A percentile compares a stretch with the other conserved stretches of the same genome.
These are phyloP conservation scores for Calonectria ilicicola DNA, from an alignment of 2,329 filamentous ascomycete genomes.

Conservation along the genomic window DNA sequence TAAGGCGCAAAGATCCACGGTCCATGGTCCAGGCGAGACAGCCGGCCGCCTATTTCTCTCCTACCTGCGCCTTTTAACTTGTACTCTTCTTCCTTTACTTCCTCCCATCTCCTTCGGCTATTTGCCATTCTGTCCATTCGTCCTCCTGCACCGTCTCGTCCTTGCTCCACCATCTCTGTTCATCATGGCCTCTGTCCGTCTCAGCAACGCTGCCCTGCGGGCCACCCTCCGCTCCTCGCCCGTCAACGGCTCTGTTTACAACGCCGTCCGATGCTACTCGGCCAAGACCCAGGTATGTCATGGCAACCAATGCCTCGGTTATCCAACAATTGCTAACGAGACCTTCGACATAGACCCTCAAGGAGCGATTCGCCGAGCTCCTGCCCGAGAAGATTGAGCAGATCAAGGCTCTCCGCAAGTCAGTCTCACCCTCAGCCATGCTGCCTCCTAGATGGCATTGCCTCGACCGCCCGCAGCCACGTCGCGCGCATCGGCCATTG, in stretches of 20 bases:
- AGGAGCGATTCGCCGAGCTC: constrained; percentile 97
- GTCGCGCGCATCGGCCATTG: background rate
- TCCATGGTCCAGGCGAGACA: constrained; percentile 19
- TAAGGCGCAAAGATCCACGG: constrained; percentile 19
- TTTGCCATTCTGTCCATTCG: constrained; percentile 41
- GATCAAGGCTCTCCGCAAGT: constrained; percentile 99
- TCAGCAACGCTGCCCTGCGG: constrained; percentile 85
- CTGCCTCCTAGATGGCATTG: constrained; percentile 23
- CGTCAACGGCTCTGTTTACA: constrained; percentile 80
- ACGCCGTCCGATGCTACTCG: constrained; percentile 90
- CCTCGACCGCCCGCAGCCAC: constrained; percentile 25
- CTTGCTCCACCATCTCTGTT: constrained; percentile 44
- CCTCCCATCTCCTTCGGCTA: constrained; percentile 51
- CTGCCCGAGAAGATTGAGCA: constrained; percentile 97
- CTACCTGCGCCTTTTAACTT: constrained; percentile 50
- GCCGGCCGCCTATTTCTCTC: constrained; percentile 37
- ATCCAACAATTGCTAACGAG: constrained; percentile 21
- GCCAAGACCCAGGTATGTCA: constrained; percentile 85
- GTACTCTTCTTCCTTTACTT: constrained; percentile 40
- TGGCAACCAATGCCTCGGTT: constrained; percentile 21
- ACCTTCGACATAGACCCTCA: constrained; percentile 77
- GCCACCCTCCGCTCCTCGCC: constrained; percentile 76
- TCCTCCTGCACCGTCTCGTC: constrained; percentile 43
- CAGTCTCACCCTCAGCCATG: constrained; percentile 53
- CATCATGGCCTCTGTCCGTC: constrained; percentile 85